Percentiles rank a stretch among this genome's conserved stretches.
phyloP scores from a whole-genome alignment of 2,329 filamentous ascomycete genomes.

The Hypoxylon sp. region DNA sequence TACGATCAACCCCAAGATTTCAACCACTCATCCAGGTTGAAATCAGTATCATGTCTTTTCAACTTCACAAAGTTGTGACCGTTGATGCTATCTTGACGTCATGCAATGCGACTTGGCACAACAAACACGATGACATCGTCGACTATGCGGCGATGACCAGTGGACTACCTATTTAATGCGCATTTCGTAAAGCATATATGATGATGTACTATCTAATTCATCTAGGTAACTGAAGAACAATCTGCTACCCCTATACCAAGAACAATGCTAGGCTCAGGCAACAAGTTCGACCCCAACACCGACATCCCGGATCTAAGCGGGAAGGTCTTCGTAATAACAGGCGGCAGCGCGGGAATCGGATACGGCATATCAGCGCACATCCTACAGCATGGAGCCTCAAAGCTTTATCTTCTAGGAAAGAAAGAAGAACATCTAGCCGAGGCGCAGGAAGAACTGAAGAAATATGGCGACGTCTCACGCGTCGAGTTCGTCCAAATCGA shows the following conservation, averaged over 20 bases:
- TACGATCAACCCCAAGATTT: neutral
- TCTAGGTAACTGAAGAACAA: no score
- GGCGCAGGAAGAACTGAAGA: conserved; percentile 52
- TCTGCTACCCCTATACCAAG: neutral
- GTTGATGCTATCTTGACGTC: conserved; percentile 16
- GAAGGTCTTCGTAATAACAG: conserved; percentile 57
- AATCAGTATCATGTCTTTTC: neutral
- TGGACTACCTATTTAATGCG: neutral
- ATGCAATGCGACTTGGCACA: conserved; percentile 7
- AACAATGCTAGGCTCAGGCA: conserved; percentile 31
- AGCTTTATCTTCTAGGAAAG: conserved; percentile 58
- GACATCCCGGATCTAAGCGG: conserved; percentile 35
- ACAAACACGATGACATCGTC: conserved; percentile 11
- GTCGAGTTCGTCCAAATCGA: conserved; percentile 57
- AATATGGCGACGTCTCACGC: conserved; percentile 54
- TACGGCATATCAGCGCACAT: conserved; percentile 61
- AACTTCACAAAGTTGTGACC: neutral
- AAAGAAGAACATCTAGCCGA: conserved; percentile 58
- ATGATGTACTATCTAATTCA: no score
- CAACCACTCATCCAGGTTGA: neutral
- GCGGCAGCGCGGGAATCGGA: conserved; percentile 59
- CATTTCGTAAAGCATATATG: neutral
- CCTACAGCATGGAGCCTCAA: conserved; percentile 57
- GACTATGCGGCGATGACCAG: neutral
- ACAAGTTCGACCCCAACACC: conserved; percentile 37